Evolutionary conservation across 352 stramenopile species (phyloP).

Genomic region (Phytophthora sojae): DNA sequence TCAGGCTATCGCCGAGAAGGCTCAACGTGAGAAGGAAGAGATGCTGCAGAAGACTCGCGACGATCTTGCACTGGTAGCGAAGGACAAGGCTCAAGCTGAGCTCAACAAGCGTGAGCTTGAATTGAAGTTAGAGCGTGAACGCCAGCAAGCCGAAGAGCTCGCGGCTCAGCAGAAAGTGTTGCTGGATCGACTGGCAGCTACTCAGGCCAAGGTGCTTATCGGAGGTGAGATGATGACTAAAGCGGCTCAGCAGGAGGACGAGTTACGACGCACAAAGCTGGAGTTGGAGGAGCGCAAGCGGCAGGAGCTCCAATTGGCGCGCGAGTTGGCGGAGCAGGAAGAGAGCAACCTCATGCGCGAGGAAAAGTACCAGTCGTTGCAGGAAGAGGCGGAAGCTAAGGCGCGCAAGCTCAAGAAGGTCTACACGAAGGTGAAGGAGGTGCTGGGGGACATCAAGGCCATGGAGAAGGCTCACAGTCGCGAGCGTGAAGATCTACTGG

Average conservation of each 20-base stretch:
- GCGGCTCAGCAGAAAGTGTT: conserved; percentile 80
- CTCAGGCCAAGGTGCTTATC: conserved; percentile 93
- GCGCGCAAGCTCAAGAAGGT: conserved; percentile 98
- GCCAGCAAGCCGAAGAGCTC: conserved; percentile 72
- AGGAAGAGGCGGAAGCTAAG: conserved; percentile 96
- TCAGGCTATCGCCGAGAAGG: conserved; percentile 72
- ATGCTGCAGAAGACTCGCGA: conserved; percentile 74
- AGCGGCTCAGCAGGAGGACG: conserved; percentile 94
- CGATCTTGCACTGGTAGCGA: conserved; percentile 72
- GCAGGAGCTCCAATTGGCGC: conserved; percentile 87
- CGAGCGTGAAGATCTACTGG: conserved; percentile 95
- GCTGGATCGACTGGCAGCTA: conserved; percentile 87
- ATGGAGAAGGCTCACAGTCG: conserved; percentile 93
- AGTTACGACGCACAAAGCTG: conserved; percentile 92
- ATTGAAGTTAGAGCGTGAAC: conserved; percentile 89
- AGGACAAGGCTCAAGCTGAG: conserved; percentile 86
- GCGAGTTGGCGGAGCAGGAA: conserved; percentile 94
- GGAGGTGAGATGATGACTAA: conserved; percentile 95
- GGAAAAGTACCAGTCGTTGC: conserved; percentile 89
- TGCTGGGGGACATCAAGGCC: conserved; percentile 93
- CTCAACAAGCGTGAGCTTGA: conserved; percentile 89
- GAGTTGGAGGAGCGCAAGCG: conserved; percentile 93
- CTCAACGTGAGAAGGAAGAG: conserved; percentile 81
- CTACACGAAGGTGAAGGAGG: conserved; percentile 91
- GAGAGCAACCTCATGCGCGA: conserved; percentile 94